A percentile compares a stretch with the other conserved stretches of the same genome.
These are phyloP conservation scores for Trametes hirsuta DNA, from an alignment of 1,284 basidiomycete genomes.

Conservation along the genomic window DNA sequence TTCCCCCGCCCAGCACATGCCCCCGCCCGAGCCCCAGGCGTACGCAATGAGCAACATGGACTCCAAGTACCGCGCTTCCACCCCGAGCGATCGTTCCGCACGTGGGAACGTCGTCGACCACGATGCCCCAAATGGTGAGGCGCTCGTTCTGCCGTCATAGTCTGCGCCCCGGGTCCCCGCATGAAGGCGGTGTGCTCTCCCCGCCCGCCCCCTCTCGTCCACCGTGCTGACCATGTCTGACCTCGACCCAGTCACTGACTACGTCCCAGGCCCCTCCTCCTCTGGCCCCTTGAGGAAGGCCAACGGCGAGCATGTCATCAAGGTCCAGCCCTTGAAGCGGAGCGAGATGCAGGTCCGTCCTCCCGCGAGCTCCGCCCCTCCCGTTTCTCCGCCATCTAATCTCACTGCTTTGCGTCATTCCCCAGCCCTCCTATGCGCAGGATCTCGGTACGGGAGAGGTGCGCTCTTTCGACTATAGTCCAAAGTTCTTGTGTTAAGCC, in stretches of 20 bases:
- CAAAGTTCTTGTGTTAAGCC: too few species aligned
- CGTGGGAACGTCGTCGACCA: constrained; percentile 79
- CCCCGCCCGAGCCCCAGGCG: neutral
- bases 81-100: constrained; percentile 36
- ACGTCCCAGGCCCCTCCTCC: constrained; percentile 37
- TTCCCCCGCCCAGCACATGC: neutral
- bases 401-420: constrained; percentile 8
- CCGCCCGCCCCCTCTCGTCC: constrained; percentile 12
- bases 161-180: neutral
- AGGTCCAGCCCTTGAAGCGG: constrained; percentile 80
- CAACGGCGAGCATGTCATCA: constrained; percentile 45
- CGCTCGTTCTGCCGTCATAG: constrained; percentile 7
- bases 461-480: constrained; percentile 3
- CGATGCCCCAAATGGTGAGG: constrained; percentile 65
- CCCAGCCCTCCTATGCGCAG: constrained; percentile 85
- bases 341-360: constrained; percentile 80
- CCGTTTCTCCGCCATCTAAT: constrained; percentile 26
- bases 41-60: constrained; percentile 28
- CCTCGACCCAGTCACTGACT: constrained; percentile 34
- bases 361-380: constrained; percentile 13
- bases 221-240: constrained; percentile 15
- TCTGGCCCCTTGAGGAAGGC: constrained; percentile 35
- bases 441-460: constrained; percentile 76
- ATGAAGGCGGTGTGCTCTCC: constrained; percentile 2
- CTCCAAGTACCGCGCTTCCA: constrained; percentile 31